These are phyloP conservation scores for Tetrapisispora phaffii DNA, from an alignment of 805 yeast species.

Conservation along the genomic window DNA sequence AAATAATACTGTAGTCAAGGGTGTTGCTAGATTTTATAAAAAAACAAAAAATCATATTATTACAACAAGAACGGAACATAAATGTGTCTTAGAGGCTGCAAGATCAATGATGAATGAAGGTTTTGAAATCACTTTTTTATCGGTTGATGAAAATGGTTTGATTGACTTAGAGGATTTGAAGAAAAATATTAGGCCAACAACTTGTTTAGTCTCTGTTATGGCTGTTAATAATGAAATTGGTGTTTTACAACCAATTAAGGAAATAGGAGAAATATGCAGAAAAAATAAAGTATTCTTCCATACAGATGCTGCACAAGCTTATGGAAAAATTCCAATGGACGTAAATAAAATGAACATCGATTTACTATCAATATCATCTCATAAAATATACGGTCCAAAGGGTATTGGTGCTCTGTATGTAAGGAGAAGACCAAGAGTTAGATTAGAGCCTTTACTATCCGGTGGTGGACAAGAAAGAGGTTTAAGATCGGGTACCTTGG, in stretches of 20 bases:
- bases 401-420: constrained; percentile 94
- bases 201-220: constrained; percentile 86
- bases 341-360: constrained; percentile 92
- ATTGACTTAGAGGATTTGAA: constrained; percentile 69
- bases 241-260: constrained; percentile 90
- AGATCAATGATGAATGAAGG: constrained; percentile 95
- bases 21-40: constrained; percentile 87
- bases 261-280: constrained; percentile 82
- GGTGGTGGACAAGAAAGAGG: constrained; percentile 99
- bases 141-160: constrained; percentile 73
- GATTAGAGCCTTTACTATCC: constrained; percentile 86
- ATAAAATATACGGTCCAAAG: constrained; percentile 95
- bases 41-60: constrained; percentile 88
- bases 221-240: constrained; percentile 98
- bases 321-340: constrained; percentile 85
- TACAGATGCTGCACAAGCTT: constrained; percentile 96
- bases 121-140: constrained; percentile 86
- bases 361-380: constrained; percentile 86
- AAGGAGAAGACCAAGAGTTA: constrained; percentile 95
- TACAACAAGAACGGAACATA: constrained; percentile 95
- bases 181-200: constrained; percentile 79
- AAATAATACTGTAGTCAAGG: constrained; percentile 90
- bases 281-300: constrained; percentile 89
- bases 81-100: constrained; percentile 96
- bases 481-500: constrained; percentile 88